Evolutionary conservation across 352 stramenopile species (phyloP).

Genomic region (Pythium sukuiense): DNA sequence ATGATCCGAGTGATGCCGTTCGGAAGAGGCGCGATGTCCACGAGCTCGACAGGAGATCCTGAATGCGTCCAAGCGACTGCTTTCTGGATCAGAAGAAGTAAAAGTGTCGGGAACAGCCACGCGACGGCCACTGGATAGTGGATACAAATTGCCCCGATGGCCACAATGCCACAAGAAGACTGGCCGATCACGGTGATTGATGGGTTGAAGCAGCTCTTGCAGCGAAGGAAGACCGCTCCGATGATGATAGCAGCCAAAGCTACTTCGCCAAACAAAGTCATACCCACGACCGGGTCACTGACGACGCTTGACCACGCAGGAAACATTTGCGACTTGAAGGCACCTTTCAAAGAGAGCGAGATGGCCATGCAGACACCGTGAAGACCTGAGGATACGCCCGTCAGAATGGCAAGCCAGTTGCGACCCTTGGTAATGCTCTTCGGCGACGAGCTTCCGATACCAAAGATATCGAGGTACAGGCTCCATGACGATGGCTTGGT

Average conservation of each 20-base stretch:
- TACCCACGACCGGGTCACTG: constrained; percentile 16
- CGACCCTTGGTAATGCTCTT: constrained; percentile 27
- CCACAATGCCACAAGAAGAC: constrained; percentile 9
- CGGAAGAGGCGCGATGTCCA: constrained; percentile 35
- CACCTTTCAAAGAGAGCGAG: constrained; percentile 18
- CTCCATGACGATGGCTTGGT: constrained; percentile 29
- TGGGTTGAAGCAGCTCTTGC: neutral
- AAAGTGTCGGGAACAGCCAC: constrained; percentile 33
- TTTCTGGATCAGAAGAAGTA: constrained; percentile 27
- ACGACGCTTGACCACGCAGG: constrained; percentile 25
- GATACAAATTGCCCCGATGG: constrained; percentile 25
- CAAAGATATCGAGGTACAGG: constrained; percentile 28
- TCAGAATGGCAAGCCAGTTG: constrained; percentile 26
- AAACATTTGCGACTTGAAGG: constrained; percentile 26
- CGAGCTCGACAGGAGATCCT: constrained; percentile 27
- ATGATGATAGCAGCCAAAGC: constrained; percentile 30
- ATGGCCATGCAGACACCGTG: constrained; percentile 33
- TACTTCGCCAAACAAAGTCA: constrained; percentile 30
- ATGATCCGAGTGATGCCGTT: constrained; percentile 32
- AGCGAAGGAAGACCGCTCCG: constrained; percentile 20
- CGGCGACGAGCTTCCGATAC: constrained; percentile 1
- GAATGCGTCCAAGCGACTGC: constrained; percentile 19
- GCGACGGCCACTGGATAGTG: constrained; percentile 29
- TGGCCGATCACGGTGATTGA: neutral
- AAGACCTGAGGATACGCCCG: constrained; percentile 8